phyloP scores from a whole-genome alignment of 1,284 basidiomycete species.

The Rhodotorula sp. region DNA sequence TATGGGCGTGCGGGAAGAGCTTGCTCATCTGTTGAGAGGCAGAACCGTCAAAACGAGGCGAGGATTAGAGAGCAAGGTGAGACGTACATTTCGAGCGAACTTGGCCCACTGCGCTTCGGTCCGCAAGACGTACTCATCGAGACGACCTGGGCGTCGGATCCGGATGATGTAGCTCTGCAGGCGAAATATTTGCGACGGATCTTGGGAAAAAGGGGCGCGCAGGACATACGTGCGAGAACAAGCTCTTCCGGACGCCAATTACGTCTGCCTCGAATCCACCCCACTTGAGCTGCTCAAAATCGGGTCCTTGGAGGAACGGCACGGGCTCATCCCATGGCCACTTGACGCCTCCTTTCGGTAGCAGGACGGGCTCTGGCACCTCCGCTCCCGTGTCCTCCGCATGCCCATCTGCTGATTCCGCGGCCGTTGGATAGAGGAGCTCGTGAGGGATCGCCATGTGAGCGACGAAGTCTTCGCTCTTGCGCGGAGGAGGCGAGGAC shows the following conservation, averaged over 20 bases:
- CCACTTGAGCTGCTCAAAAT: constrained; percentile 39
- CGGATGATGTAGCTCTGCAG: constrained; percentile 41
- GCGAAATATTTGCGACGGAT: not conserved
- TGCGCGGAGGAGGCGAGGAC: not conserved
- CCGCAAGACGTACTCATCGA: constrained; percentile 43
- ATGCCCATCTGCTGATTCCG: not conserved
- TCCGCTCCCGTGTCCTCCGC: constrained; percentile 3
- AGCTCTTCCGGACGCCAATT: constrained; percentile 32
- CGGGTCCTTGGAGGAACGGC: constrained; percentile 35
- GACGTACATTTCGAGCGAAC: constrained; percentile 18
- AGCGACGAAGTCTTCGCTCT: constrained; percentile 7
- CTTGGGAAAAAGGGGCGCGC: too few relatives aligned
- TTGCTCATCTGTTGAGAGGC: constrained; percentile 15
- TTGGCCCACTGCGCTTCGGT: constrained; percentile 40
- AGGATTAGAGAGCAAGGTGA: not conserved
- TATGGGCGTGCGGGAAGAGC: constrained; percentile 36
- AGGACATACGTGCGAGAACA: constrained; percentile 32
- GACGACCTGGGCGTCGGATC: constrained; percentile 37
- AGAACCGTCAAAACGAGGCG: too few relatives aligned
- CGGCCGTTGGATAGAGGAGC: constrained; percentile 5
- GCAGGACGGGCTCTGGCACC: constrained; percentile 10
- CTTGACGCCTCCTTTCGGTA: constrained; percentile 29
- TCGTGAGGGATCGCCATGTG: constrained; percentile 26
- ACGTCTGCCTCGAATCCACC: constrained; percentile 44
- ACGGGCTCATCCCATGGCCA: constrained; percentile 42